Percentiles rank a stretch among this genome's conserved stretches.
These are phyloP conservation scores for Fusarium sp. DNA, from an alignment of 2,329 filamentous ascomycete genomes.

Conservation along the genomic window DNA sequence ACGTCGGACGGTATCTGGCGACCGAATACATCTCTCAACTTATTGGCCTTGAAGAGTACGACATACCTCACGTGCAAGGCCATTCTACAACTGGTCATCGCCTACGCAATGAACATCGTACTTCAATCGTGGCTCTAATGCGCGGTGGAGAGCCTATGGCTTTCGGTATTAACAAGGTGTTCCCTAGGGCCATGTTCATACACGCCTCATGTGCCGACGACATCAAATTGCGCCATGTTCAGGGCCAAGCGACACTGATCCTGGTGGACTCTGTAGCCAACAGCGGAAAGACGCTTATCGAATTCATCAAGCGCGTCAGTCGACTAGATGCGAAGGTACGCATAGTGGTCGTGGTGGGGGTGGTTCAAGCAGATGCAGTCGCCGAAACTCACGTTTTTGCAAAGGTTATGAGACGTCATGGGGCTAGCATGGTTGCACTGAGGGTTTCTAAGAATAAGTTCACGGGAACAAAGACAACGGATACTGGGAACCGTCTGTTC, in stretches of 20 bases:
- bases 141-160: constrained; percentile 73
- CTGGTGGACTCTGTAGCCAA: constrained; percentile 74
- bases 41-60: constrained; percentile 63
- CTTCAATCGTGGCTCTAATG: constrained; percentile 71
- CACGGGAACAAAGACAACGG: constrained; percentile 63
- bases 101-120: constrained; percentile 61
- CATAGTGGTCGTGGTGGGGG: constrained; percentile 66
- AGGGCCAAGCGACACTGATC: constrained; percentile 57
- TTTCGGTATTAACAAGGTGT: constrained; percentile 65
- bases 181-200: constrained; percentile 65
- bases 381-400: constrained; percentile 18
- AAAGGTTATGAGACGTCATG: constrained; percentile 31
- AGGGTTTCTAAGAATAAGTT: constrained; percentile 69
- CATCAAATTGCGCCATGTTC: constrained; percentile 58
- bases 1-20: constrained; percentile 66
- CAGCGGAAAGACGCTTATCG: constrained; percentile 43
- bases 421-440: constrained; percentile 62
- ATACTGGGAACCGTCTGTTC: constrained; percentile 71
- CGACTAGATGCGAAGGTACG: constrained; percentile 52
- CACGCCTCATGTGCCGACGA: constrained; percentile 59
- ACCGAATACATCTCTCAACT: constrained; percentile 59
- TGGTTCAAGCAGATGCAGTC: constrained; percentile 60
- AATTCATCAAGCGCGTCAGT: constrained; percentile 52
- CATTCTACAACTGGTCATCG: constrained; percentile 58
- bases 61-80: constrained; percentile 66